Evolutionary conservation across 148 eudicot genomes (phyloP).

Genomic region (Vaccinium myrtillus): DNA sequence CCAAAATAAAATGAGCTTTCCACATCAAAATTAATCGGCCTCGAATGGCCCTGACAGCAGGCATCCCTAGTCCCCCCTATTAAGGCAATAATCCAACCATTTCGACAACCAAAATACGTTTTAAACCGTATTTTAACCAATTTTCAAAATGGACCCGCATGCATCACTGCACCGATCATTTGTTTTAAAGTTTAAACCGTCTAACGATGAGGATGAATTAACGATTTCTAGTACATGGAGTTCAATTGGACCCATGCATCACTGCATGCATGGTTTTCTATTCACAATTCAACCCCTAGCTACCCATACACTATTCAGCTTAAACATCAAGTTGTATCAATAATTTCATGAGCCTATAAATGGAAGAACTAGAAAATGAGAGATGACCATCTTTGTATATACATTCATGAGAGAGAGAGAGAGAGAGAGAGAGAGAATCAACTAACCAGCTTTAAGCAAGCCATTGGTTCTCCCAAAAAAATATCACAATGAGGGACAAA

Average conservation of each 20-base stretch:
- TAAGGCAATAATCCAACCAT: not conserved
- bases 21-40: too few species aligned
- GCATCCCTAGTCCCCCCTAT: too few species aligned
- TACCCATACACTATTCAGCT: not conserved
- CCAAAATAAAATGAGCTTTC: not conserved
- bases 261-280: conserved; percentile 1
- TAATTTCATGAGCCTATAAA: not conserved
- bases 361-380: not conserved
- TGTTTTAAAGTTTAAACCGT: not conserved
- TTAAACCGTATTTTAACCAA: not conserved
- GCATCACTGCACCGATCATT: not conserved
- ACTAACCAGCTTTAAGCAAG: conserved; percentile 23
- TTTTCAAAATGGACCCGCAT: not conserved
- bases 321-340: not conserved
- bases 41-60: not conserved
- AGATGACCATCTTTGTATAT: not conserved
- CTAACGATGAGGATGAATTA: not conserved
- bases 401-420: not conserved
- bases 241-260: not conserved
- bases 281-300: not conserved
- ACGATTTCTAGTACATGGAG: not conserved
- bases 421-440: not conserved
- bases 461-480: conserved; percentile 6
- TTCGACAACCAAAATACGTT: not conserved
- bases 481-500: not conserved